Conservation (phyloP, 495 filamentous ascomycete species). For the Jackrogersella multiformis region DNA sequence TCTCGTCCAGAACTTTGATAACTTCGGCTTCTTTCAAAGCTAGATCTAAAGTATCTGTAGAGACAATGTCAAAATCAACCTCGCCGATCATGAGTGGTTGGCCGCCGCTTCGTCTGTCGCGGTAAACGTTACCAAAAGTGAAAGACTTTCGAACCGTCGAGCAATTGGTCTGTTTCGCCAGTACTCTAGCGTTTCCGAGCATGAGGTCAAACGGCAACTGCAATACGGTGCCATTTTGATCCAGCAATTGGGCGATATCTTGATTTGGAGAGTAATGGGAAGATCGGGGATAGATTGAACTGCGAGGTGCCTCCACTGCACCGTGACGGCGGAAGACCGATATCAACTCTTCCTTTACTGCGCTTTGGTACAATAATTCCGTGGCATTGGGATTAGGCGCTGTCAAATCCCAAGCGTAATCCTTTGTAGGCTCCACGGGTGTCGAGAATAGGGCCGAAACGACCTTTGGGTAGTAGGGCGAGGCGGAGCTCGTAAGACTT, state of each 20-base stretch:
- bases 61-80: constrained; percentile 94
- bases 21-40: constrained; percentile 93
- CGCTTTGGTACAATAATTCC: constrained; percentile 73
- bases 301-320: constrained; percentile 80
- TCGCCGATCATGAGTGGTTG: constrained; percentile 86
- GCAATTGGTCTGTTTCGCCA: constrained; percentile 72
- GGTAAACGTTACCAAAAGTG: constrained; percentile 88
- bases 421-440: constrained; percentile 75
- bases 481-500: constrained; percentile 79
- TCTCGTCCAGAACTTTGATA: constrained; percentile 93
- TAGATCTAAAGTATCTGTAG: constrained; percentile 79
- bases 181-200: constrained; percentile 82
- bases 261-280: constrained; percentile 72
- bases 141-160: constrained; percentile 78
- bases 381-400: constrained; percentile 60
- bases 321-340: constrained; percentile 91
- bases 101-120: constrained; percentile 75
- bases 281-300: constrained; percentile 82
- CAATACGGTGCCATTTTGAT: constrained; percentile 81
- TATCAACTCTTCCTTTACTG: constrained; percentile 78
- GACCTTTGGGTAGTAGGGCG: constrained; percentile 90
- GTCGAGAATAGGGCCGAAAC: constrained; percentile 83
- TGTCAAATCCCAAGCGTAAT: constrained; percentile 86
- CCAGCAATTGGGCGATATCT: constrained; percentile 78
- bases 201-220: constrained; percentile 94